phyloP scores from a whole-genome alignment of 805 yeast genomes.

The Cyberlindnera amylophila region DNA sequence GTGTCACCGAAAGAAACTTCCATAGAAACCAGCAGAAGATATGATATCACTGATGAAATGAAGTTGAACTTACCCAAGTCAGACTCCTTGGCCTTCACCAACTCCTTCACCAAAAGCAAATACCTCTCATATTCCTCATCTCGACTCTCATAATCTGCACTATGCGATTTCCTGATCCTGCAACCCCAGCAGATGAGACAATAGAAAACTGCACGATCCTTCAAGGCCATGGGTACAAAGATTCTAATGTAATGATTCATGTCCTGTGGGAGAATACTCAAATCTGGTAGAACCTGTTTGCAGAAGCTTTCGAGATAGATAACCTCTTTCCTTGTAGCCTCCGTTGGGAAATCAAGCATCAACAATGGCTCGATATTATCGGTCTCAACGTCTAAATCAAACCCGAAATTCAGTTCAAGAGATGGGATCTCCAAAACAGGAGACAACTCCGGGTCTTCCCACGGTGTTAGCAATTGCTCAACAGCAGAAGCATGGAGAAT shows the following conservation, averaged over 20 bases:
- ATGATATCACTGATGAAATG: conserved; percentile 15
- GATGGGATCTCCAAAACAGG: conserved; percentile 3
- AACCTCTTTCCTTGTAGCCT: conserved; percentile 35
- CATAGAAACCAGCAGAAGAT: conserved; percentile 23
- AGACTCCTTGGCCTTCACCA: conserved; percentile 24
- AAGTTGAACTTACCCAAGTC: conserved; percentile 19
- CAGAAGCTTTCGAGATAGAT: conserved; percentile 42
- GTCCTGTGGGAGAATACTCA: conserved; percentile 38
- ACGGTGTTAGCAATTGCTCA: conserved; percentile 8
- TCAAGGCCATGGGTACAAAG: conserved; percentile 42
- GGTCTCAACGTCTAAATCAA: conserved; percentile 9
- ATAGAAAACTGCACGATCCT: conserved; percentile 39
- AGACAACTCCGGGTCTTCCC: conserved; percentile 12
- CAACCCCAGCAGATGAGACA: conserved; percentile 55
- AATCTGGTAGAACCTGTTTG: conserved; percentile 37
- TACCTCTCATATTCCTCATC: conserved; percentile 17
- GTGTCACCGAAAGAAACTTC: conserved; percentile 26
- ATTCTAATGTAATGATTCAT: conserved; percentile 43
- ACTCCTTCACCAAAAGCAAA: conserved; percentile 6
- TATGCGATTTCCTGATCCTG: conserved; percentile 10
- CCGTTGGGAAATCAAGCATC: conserved; percentile 19
- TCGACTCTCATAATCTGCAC: conserved; percentile 10
- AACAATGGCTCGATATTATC: conserved; percentile 3
- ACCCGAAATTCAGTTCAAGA: conserved; percentile 20
- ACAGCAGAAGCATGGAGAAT: conserved; percentile 5